Conservation (phyloP, 1,284 basidiomycete genomes). For the Trichosporon ovoides region DNA sequence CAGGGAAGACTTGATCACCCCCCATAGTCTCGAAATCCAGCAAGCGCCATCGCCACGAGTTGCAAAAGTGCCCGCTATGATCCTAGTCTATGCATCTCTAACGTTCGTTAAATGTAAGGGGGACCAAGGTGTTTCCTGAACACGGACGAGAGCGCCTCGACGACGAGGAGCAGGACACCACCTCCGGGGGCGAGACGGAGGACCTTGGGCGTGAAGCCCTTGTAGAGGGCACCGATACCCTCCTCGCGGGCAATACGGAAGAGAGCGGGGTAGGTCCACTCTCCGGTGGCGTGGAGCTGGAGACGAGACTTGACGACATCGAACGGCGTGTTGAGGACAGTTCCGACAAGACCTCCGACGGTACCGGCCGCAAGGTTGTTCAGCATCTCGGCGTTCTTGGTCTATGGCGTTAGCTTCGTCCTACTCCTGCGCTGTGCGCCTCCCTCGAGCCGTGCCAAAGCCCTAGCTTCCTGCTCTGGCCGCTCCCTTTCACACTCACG, state of each 20-base stretch:
- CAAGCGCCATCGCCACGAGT: too few relatives aligned
- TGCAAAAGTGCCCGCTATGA: neutral
- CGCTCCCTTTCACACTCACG: neutral
- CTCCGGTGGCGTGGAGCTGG: slow-evolving; percentile 81
- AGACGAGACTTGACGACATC: slow-evolving; percentile 96
- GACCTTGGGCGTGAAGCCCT: slow-evolving; percentile 72
- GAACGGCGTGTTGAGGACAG: slow-evolving; percentile 53
- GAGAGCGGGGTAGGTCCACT: slow-evolving; percentile 55
- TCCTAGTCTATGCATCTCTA: slow-evolving; percentile 7
- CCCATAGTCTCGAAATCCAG: too few relatives aligned
- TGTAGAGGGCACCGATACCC: slow-evolving; percentile 83
- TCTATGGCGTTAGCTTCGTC: slow-evolving; percentile 53
- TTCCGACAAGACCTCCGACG: slow-evolving; percentile 84
- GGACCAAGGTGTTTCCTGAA: slow-evolving; percentile 41
- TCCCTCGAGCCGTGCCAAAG: too few relatives aligned
- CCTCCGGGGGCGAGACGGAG: slow-evolving; percentile 89
- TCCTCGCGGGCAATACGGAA: slow-evolving; percentile 82
- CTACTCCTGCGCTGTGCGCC: too few relatives aligned
- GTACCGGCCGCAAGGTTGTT: slow-evolving; percentile 92
- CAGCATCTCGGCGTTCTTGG: slow-evolving; percentile 63
- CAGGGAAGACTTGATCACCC: too few relatives aligned
- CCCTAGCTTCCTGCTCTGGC: too few relatives aligned
- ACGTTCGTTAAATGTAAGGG: slow-evolving; percentile 33
- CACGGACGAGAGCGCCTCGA: slow-evolving; percentile 44
- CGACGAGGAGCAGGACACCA: slow-evolving; percentile 75